Evolutionary conservation across 2,329 filamentous ascomycete genomes (phyloP).

Genomic region (Fusarium buxicola): DNA sequence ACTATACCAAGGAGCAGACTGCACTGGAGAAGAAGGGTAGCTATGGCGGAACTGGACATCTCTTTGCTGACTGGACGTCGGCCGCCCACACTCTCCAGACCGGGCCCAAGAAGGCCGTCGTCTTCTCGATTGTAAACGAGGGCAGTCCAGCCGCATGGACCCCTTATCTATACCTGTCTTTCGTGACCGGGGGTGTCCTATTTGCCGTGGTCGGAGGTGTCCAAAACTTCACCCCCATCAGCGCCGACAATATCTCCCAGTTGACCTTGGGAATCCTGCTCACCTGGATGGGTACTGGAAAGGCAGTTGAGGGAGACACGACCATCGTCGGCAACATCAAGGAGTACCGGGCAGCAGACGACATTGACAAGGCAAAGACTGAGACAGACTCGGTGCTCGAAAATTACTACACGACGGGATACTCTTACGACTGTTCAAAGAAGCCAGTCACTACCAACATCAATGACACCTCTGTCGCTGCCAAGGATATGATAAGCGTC

Average conservation of each 20-base stretch:
- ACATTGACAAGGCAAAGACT: constrained; percentile 24
- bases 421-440: neutral
- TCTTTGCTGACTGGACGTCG: constrained; percentile 59
- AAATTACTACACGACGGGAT: constrained; percentile 11
- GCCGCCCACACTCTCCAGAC: constrained; percentile 50
- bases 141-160: constrained; percentile 36
- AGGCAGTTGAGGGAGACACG: constrained; percentile 18
- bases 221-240: constrained; percentile 50
- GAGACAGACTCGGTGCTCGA: constrained; percentile 3
- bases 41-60: constrained; percentile 49
- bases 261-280: constrained; percentile 51
- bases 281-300: constrained; percentile 39
- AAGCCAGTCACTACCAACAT: constrained; percentile 11
- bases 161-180: constrained; percentile 57
- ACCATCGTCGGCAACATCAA: constrained; percentile 18
- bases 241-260: constrained; percentile 52
- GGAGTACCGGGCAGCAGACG: constrained; percentile 20
- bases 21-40: constrained; percentile 21
- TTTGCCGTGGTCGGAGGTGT: constrained; percentile 56
- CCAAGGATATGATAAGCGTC: constrained; percentile 41
- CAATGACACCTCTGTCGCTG: constrained; percentile 14
- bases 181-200: constrained; percentile 56
- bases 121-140: constrained; percentile 57
- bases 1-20: constrained; percentile 47
- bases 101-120: constrained; percentile 54